Evolutionary conservation across 495 filamentous ascomycete genomes (phyloP).

Genomic region (Xylaria castorea): DNA sequence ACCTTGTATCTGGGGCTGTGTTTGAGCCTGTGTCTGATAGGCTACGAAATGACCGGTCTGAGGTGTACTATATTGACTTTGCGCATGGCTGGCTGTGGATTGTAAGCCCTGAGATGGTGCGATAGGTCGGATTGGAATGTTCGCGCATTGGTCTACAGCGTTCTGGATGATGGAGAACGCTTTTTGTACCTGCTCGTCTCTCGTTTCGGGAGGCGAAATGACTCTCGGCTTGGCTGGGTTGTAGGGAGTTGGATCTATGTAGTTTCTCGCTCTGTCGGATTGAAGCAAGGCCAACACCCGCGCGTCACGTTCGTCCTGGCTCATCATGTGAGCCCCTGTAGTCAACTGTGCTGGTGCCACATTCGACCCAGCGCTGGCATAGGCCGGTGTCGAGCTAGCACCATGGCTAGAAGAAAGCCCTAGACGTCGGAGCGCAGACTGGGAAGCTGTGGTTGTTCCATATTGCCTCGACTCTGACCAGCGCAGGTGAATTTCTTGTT

Average conservation of each 20-base stretch:
- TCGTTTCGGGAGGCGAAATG: constrained; percentile 40
- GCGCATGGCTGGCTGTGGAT: not conserved
- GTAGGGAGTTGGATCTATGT: constrained; percentile 40
- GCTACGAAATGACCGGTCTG: constrained; percentile 5
- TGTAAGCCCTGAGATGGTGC: constrained; percentile 42
- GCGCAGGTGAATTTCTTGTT: constrained; percentile 44
- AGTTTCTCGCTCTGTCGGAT: constrained; percentile 47
- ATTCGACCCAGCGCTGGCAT: not conserved
- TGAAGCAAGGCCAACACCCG: constrained; percentile 40
- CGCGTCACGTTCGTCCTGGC: constrained; percentile 24
- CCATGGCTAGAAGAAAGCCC: constrained; percentile 1
- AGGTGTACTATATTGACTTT: not conserved
- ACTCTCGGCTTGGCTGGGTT: constrained; percentile 38
- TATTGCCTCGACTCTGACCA: constrained; percentile 32
- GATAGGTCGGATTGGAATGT: constrained; percentile 39
- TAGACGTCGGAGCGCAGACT: constrained; percentile 34
- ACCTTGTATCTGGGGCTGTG: constrained; percentile 33
- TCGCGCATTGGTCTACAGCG: constrained; percentile 37
- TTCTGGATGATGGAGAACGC: constrained; percentile 42
- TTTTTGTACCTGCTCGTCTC: constrained; percentile 42
- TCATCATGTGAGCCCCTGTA: constrained; percentile 21
- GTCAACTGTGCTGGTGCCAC: not conserved
- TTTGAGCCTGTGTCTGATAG: constrained; percentile 16
- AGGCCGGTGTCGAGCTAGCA: not conserved
- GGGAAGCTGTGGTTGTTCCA: constrained; percentile 29